Conservation (phyloP, 768 basidiomycete species). For the Russula ochroleuca region DNA sequence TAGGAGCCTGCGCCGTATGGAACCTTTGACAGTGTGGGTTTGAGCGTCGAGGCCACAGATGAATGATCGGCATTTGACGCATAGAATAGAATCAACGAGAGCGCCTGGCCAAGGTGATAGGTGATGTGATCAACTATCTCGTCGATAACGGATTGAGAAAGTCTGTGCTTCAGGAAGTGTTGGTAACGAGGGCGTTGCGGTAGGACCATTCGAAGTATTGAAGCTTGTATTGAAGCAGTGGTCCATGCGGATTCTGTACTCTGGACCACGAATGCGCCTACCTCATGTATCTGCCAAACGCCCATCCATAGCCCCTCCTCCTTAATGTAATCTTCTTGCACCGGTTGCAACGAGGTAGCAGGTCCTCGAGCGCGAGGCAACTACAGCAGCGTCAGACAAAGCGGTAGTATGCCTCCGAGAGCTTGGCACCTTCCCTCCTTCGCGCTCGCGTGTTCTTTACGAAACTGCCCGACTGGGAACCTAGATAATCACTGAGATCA, state of each 20-base stretch:
- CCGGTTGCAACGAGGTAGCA: conserved; percentile 77
- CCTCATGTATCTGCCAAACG: conserved; percentile 79
- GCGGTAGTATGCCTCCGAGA: conserved; percentile 58
- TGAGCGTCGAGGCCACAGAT: conserved; percentile 38
- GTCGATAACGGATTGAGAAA: conserved; percentile 61
- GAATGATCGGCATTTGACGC: conserved; percentile 35
- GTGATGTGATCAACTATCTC: conserved; percentile 49
- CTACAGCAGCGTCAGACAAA: conserved; percentile 54
- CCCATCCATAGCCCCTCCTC: conserved; percentile 62
- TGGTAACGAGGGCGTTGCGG: conserved; percentile 49
- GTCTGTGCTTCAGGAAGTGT: conserved; percentile 54
- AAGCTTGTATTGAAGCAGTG: no score
- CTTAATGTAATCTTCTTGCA: conserved; percentile 61
- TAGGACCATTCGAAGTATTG: neutral
- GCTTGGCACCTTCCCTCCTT: conserved; percentile 50
- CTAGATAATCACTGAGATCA: neutral
- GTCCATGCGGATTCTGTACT: neutral
- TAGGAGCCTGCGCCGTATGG: conserved; percentile 45
- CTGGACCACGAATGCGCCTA: conserved; percentile 17
- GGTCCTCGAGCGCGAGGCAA: conserved; percentile 67
- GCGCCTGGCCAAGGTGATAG: no score
- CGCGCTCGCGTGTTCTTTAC: conserved; percentile 59
- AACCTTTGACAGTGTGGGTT: conserved; percentile 43
- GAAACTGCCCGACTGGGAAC: neutral
- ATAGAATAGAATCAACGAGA: conserved; percentile 12